Conservation (phyloP, 495 filamentous ascomycete species). For the Aspergillus nidulans region DNA sequence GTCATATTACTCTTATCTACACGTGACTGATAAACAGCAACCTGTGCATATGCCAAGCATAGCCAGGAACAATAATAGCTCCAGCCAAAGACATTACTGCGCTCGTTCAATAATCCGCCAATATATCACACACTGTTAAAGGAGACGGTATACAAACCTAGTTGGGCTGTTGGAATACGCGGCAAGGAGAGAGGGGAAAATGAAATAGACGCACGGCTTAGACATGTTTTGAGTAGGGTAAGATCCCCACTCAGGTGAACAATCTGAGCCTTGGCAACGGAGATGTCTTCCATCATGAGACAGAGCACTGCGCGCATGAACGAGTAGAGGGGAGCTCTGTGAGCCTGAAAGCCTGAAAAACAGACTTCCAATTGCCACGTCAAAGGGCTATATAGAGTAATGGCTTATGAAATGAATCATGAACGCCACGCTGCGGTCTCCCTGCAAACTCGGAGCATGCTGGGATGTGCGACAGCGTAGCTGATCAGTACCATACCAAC, state of each 20-base stretch:
- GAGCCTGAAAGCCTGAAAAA: neutral
- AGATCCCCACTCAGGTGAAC: neutral
- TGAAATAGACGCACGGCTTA: neutral
- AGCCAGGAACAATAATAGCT: neutral
- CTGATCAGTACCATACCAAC: neutral
- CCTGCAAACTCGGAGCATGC: slow-evolving; percentile 14
- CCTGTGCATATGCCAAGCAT: neutral
- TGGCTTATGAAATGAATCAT: neutral
- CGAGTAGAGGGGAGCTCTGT: neutral
- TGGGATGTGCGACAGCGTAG: neutral
- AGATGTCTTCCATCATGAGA: neutral
- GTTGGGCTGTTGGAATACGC: neutral
- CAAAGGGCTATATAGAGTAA: slow-evolving; percentile 15
- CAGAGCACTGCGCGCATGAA: neutral
- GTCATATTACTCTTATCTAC: slow-evolving; percentile 19
- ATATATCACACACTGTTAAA: neutral
- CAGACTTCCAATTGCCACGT: slow-evolving; percentile 24
- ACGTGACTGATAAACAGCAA: slow-evolving; percentile 2
- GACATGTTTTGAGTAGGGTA: neutral
- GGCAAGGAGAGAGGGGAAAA: neutral
- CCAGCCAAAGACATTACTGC: neutral
- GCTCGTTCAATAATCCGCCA: neutral
- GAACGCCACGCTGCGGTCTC: slow-evolving; percentile 14
- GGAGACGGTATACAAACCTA: neutral
- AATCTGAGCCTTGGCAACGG: neutral